Conservation (phyloP, 306 rosid species). For the Bauhinia variegata region DNA sequence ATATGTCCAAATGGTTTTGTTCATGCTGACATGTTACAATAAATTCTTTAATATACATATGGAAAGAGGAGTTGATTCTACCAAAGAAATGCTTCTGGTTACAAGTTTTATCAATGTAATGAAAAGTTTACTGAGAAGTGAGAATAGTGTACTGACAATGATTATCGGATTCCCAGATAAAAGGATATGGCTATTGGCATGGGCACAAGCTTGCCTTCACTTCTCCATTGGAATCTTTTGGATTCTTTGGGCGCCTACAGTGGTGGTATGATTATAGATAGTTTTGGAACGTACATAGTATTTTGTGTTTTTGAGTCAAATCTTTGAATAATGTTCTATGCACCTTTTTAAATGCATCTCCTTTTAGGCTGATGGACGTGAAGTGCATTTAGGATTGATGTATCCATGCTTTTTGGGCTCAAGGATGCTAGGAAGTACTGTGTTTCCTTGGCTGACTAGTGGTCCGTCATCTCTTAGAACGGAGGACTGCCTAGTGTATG, state of each 20-base stretch:
- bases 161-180: constrained; percentile 70
- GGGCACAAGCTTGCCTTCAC: constrained; percentile 92
- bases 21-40: not conserved
- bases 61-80: constrained; percentile 15
- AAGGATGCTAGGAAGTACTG: constrained; percentile 90
- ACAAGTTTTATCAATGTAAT: constrained; percentile 18
- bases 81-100: constrained; percentile 15
- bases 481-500: constrained; percentile 73
- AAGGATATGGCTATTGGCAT: constrained; percentile 88
- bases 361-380: constrained; percentile 93
- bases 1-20: no score
- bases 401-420: constrained; percentile 84
- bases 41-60: not conserved
- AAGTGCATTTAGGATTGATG: constrained; percentile 81
- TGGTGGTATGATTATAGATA: constrained; percentile 73
- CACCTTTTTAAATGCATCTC: constrained; percentile 34
- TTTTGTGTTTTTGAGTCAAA: constrained; percentile 15
- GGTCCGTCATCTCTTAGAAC: constrained; percentile 71
- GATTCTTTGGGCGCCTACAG: constrained; percentile 96
- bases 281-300: not conserved
- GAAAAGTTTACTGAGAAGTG: constrained; percentile 24
- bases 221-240: constrained; percentile 80
- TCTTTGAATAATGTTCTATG: not conserved
- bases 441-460: constrained; percentile 80
- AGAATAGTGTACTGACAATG: constrained; percentile 30